These are phyloP conservation scores for Solanum virginianum DNA, from an alignment of 257 asterid genomes.

Conservation along the genomic window DNA sequence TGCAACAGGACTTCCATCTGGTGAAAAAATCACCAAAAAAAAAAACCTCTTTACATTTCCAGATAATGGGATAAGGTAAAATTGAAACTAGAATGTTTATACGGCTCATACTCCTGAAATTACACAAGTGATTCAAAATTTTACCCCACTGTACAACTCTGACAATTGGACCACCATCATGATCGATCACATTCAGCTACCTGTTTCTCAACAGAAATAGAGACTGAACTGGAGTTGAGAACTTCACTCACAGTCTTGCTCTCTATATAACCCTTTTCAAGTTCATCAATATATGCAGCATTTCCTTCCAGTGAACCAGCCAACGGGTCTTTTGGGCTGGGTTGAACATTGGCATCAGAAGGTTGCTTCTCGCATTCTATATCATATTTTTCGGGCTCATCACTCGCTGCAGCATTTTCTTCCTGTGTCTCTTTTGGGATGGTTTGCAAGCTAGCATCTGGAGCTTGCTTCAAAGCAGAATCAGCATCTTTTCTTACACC, in stretches of 20 bases:
- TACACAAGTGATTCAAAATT: conserved; percentile 16
- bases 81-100: conserved; percentile 31
- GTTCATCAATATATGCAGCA: conserved; percentile 22
- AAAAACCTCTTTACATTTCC: conserved; percentile 33
- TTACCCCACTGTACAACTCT: conserved; percentile 74
- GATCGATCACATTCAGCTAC: conserved; percentile 16
- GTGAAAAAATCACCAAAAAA: not conserved
- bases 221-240: conserved; percentile 26
- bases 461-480: not conserved
- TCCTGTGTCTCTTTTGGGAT: conserved; percentile 1
- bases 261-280: conserved; percentile 9
- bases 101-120: conserved; percentile 29
- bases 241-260: conserved; percentile 20
- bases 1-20: not conserved
- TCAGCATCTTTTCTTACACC: not conserved
- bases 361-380: conserved; percentile 11
- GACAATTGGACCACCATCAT: conserved; percentile 21
- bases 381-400: conserved; percentile 8
- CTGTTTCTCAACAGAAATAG: conserved; percentile 18
- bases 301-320: not conserved
- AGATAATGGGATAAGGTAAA: conserved; percentile 16
- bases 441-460: conserved; percentile 8
- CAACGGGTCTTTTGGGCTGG: conserved; percentile 4
- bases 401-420: conserved; percentile 18
- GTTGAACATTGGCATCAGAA: conserved; percentile 5